Conservation (phyloP, 768 basidiomycete species). For the Termitomyces sp. region DNA sequence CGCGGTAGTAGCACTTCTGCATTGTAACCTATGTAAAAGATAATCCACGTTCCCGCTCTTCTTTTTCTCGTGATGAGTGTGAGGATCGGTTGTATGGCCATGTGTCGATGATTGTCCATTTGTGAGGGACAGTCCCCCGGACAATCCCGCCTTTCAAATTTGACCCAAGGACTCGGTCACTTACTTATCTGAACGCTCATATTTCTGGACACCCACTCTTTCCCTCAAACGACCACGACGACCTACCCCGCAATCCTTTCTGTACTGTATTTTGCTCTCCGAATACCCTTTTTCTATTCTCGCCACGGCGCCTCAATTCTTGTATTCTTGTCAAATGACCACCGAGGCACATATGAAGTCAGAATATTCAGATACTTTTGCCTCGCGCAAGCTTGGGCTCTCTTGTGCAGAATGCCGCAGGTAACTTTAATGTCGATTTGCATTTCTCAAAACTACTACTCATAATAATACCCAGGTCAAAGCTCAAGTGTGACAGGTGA, state of each 20-base stretch:
- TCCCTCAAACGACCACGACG: not conserved
- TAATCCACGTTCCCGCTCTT: not conserved
- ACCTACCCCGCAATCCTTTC: not conserved
- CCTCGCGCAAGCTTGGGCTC: slow-evolving; percentile 35
- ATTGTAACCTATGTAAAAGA: not conserved
- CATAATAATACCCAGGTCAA: slow-evolving; percentile 33
- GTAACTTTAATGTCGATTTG: slow-evolving; percentile 22
- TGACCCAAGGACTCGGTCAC: not conserved
- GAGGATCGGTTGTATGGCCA: not conserved
- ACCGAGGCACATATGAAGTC: not conserved
- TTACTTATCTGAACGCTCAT: not conserved
- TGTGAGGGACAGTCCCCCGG: not conserved
- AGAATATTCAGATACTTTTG: slow-evolving; percentile 14
- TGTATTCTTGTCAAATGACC: not conserved
- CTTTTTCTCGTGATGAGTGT: not conserved
- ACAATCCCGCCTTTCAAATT: slow-evolving; percentile 10
- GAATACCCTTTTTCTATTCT: not conserved
- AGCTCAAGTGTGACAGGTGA: slow-evolving; percentile 52
- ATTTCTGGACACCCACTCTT: not conserved
- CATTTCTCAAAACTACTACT: slow-evolving; percentile 1
- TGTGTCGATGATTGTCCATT: not conserved
- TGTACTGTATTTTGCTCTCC: not conserved
- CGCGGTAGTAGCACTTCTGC: not conserved
- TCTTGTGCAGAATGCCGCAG: slow-evolving; percentile 55
- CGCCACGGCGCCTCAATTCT: not conserved